phyloP scores from a whole-genome alignment of 2,329 filamentous ascomycete genomes.

The Endoconidiophora laricicola region DNA sequence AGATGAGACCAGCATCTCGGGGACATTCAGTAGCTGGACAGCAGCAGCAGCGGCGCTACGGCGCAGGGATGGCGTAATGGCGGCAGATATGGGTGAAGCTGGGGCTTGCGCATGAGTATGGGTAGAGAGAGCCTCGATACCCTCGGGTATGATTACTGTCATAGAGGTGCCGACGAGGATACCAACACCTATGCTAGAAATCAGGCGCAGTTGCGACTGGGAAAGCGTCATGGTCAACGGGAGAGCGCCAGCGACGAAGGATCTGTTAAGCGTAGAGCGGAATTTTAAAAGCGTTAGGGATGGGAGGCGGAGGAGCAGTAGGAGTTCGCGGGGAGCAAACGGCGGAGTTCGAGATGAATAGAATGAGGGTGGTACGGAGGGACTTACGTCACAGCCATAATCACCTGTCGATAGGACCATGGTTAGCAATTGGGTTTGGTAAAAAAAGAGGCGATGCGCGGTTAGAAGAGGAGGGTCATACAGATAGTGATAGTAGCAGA shows the following conservation, averaged over 20 bases:
- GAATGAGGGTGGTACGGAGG: neutral
- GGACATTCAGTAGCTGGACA: neutral
- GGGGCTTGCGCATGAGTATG: slow-evolving; percentile 23
- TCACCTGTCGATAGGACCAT: slow-evolving; percentile 23
- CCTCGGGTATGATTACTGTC: slow-evolving; percentile 95
- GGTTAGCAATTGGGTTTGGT: slow-evolving; percentile 2
- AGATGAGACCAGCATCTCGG: neutral
- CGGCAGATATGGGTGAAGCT: neutral
- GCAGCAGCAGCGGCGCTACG: neutral
- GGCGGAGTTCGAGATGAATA: slow-evolving; percentile 3
- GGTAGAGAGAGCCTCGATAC: slow-evolving; percentile 62
- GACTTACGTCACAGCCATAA: slow-evolving; percentile 43
- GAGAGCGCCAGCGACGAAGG: slow-evolving; percentile 80
- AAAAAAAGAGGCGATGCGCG: neutral
- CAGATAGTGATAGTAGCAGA: slow-evolving; percentile 25
- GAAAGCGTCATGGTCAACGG: slow-evolving; percentile 81
- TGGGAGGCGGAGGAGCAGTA: slow-evolving; percentile 1
- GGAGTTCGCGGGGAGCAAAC: neutral
- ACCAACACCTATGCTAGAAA: slow-evolving; percentile 85
- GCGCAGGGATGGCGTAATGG: neutral
- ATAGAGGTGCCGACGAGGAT: slow-evolving; percentile 88
- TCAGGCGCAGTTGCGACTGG: slow-evolving; percentile 68
- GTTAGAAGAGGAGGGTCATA: slow-evolving; percentile 18
- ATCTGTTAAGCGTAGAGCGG: slow-evolving; percentile 35
- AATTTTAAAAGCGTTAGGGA: slow-evolving; percentile 6